phyloP scores from a whole-genome alignment of 495 filamentous ascomycete genomes.

The Apodospora peruviana region DNA sequence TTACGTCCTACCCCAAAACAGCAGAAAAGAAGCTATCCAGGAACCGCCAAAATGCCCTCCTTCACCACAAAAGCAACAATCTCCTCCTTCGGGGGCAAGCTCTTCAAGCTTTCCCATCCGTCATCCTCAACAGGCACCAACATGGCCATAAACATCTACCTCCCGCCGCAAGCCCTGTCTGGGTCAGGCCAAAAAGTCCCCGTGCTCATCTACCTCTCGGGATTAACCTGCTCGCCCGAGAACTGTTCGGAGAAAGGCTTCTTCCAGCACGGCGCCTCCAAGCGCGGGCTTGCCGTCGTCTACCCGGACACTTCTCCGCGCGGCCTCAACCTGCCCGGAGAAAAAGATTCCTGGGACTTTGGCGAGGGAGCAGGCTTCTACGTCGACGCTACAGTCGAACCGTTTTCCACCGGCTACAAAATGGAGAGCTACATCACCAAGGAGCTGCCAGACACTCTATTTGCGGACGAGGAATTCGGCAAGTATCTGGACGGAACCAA shows the following conservation, averaged over 20 bases:
- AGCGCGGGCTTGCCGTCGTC: constrained; percentile 77
- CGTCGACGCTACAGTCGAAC: constrained; percentile 75
- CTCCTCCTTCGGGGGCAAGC: constrained; percentile 87
- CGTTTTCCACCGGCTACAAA: constrained; percentile 69
- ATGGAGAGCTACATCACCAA: constrained; percentile 88
- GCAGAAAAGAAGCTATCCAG: neutral
- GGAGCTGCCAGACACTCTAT: constrained; percentile 76
- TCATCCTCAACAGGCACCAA: constrained; percentile 64
- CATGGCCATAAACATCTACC: constrained; percentile 66
- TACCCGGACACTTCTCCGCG: constrained; percentile 94
- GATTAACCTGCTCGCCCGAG: constrained; percentile 90
- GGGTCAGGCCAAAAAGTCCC: constrained; percentile 56
- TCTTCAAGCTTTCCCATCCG: constrained; percentile 85
- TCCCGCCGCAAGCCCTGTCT: constrained; percentile 53
- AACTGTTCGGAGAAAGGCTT: constrained; percentile 97
- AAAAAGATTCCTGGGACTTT: constrained; percentile 85
- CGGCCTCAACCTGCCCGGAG: constrained; percentile 70
- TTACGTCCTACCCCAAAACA: too few species aligned
- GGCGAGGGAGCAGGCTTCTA: constrained; percentile 91
- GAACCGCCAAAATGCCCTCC: constrained; percentile 46
- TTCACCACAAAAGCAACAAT: constrained; percentile 87
- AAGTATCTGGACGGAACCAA: constrained; percentile 57
- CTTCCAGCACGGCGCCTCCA: constrained; percentile 75
- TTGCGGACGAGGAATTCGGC: constrained; percentile 48
- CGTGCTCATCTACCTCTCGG: constrained; percentile 89